Evolutionary conservation across 1,284 basidiomycete species (phyloP), one percentile per base, ranked within the genome.

Genomic region (Moniliella sp.): DNA sequence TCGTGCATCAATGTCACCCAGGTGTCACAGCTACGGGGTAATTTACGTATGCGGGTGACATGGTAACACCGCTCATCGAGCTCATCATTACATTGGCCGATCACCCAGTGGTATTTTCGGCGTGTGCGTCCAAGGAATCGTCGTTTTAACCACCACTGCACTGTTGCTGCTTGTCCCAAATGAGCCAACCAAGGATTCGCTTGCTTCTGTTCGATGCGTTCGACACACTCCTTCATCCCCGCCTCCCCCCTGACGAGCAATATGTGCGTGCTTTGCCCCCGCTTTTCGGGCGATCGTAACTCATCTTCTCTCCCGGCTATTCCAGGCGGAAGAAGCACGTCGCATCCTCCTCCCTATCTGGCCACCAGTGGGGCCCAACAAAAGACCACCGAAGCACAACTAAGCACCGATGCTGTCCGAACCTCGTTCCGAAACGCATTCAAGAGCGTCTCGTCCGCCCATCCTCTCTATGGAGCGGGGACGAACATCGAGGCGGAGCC

Each of bases 171-270:
- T n/a, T n/a, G n/a, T n/a, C n/a, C n/a, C n/a, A n/a, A n/a, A n/a
- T n/a, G n/a, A n/a, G n/a, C n/a, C n/a, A n/a, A n/a, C n/a, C n/a
- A n/a, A n/a, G 5, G 13, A 34, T 48, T 25, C 36, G 39, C 0
- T 15, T 43, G 28, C 35, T 48, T 27, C 39, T 48, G 8, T 39
- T 48, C 19, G 46, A 48, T 26, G 46, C 40, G n/a, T 48, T 48
- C 34, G 42, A 48, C 30, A 48, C 46, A 15, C 36, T 48, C 23
- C 34, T 44, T 4, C 38, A 34, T 7, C 46, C 46, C 2, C 29
- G 18, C 7, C 19, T 34, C 11, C 42, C 44, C 11, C 46, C 46
- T 9, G 36, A 43, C 32, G 31, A 44, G 21, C 46, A 48, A 21
- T 48, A 48, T 25, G 43, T 39, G 16, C 12, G 16, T 23, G 5